Conservation (phyloP, 768 basidiomycete genomes). For the Calocybe cyanea region DNA sequence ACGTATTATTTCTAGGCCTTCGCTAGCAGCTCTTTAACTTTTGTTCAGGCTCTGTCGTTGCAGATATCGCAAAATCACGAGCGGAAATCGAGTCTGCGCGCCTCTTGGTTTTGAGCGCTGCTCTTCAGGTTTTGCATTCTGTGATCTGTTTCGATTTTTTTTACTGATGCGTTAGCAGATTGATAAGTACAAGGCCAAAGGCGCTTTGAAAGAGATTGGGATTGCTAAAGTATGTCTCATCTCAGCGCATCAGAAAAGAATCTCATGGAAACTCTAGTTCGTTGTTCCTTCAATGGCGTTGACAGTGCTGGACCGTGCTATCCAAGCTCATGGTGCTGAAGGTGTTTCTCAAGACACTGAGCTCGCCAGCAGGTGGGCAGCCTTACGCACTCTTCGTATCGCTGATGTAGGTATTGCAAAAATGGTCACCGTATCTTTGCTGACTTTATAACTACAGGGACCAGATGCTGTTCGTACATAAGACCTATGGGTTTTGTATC, state of each 20-base stretch:
- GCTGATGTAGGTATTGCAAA: conserved; percentile 73
- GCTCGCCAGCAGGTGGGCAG: conserved; percentile 75
- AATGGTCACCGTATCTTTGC: conserved; percentile 4
- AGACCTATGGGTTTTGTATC: conserved; percentile 9
- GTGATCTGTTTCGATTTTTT: neutral
- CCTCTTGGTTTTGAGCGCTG: conserved; percentile 88
- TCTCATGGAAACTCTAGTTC: conserved; percentile 51
- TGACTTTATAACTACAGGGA: conserved; percentile 40
- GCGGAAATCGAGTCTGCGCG: conserved; percentile 91
- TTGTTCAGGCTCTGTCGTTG: conserved; percentile 71
- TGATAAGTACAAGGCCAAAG: conserved; percentile 88
- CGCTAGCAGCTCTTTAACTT: neutral
- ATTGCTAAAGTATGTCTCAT: conserved; percentile 76
- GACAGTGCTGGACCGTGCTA: conserved; percentile 88
- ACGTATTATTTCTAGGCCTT: conserved; percentile 12
- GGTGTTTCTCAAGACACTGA: conserved; percentile 88
- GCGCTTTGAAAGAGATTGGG: conserved; percentile 95
- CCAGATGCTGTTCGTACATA: conserved; percentile 63
- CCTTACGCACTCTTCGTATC: conserved; percentile 80
- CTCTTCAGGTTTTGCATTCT: conserved; percentile 56
- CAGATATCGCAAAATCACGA: conserved; percentile 87
- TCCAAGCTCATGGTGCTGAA: conserved; percentile 96
- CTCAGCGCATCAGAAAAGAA: neutral
- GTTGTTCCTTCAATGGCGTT: conserved; percentile 91
- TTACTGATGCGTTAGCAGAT: conserved; percentile 46